Conservation (phyloP, 257 asterid species). For the Solanum tarapatanum region DNA sequence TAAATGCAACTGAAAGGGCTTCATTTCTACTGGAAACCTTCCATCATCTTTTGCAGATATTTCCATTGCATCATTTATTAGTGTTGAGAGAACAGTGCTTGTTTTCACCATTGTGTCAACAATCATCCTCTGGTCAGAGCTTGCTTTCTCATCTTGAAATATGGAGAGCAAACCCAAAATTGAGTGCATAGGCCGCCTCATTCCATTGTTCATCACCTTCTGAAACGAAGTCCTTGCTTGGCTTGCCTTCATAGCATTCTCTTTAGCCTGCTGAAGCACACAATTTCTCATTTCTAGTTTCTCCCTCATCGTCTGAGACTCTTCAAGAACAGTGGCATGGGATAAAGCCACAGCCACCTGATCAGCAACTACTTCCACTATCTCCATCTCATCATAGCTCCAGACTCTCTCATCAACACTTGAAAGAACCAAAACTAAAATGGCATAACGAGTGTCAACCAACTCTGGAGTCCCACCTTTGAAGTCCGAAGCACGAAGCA, state of each 20-base stretch:
- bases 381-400: conserved; percentile 30
- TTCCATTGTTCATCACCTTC: conserved; percentile 37
- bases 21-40: conserved; percentile 24
- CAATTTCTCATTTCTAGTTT: conserved; percentile 25
- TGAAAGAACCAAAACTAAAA: conserved; percentile 28
- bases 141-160: conserved; percentile 14
- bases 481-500: conserved; percentile 30
- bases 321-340: conserved; percentile 41
- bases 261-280: conserved; percentile 25
- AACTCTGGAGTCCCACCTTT: conserved; percentile 38
- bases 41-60: conserved; percentile 40
- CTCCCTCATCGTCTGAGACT: conserved; percentile 31
- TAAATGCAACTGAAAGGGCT: conserved; percentile 25
- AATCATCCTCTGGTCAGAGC: conserved; percentile 25
- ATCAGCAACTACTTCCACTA: conserved; percentile 46
- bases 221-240: conserved; percentile 32
- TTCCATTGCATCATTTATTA: conserved; percentile 34
- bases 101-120: conserved; percentile 25
- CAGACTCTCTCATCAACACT: conserved; percentile 14
- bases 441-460: conserved; percentile 25
- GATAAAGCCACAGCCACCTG: conserved; percentile 43
- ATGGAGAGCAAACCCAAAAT: conserved; percentile 26
- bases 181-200: conserved; percentile 42
- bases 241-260: conserved; percentile 36
- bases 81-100: conserved; percentile 23